These are phyloP conservation scores for Trichoderma koningii DNA, from an alignment of 2,329 filamentous ascomycete species.

Conservation along the genomic window DNA sequence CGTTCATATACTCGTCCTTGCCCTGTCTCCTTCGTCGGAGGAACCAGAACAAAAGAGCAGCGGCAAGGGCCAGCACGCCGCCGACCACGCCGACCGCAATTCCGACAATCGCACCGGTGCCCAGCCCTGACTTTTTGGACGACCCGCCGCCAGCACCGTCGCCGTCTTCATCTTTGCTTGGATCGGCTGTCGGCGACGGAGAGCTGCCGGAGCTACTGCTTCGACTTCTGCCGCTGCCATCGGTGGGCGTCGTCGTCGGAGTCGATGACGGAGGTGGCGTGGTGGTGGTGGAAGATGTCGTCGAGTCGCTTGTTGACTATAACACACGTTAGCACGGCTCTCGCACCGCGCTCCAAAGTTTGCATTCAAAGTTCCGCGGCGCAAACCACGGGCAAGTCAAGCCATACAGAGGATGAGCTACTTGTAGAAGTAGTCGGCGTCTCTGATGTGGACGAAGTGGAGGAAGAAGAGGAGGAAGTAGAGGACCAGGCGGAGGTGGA, in stretches of 20 bases:
- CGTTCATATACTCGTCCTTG: constrained; percentile 46
- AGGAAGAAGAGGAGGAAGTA: constrained; percentile 21
- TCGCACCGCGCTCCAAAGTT: constrained; percentile 9
- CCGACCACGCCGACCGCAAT: constrained; percentile 55
- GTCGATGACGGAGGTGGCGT: constrained; percentile 10
- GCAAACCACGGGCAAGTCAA: constrained; percentile 25
- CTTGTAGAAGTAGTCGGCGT: constrained; percentile 32
- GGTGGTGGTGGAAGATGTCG: constrained; percentile 2
- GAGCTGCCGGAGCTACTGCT: constrained; percentile 49
- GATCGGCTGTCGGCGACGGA: constrained; percentile 42
- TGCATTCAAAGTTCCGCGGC: constrained; percentile 5
- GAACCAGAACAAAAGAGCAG: constrained; percentile 46
- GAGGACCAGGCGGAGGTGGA: constrained; percentile 35
- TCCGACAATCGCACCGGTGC: constrained; percentile 53
- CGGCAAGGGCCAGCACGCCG: constrained; percentile 45
- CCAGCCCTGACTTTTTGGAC: constrained; percentile 38
- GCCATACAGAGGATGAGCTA: constrained; percentile 46
- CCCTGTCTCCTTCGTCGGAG: constrained; percentile 50
- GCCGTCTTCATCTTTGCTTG: constrained; percentile 30
- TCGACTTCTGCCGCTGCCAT: not conserved
- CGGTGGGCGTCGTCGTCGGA: constrained; percentile 30
- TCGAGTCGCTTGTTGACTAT: constrained; percentile 10
- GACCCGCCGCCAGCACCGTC: not conserved
- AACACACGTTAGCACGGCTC: constrained; percentile 16
- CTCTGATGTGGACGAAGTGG: constrained; percentile 27